Evolutionary conservation across 208 protist genomes (phyloP), one percentile per base, ranked within the genome.

Genomic region (Herpetomonas muscarum): DNA sequence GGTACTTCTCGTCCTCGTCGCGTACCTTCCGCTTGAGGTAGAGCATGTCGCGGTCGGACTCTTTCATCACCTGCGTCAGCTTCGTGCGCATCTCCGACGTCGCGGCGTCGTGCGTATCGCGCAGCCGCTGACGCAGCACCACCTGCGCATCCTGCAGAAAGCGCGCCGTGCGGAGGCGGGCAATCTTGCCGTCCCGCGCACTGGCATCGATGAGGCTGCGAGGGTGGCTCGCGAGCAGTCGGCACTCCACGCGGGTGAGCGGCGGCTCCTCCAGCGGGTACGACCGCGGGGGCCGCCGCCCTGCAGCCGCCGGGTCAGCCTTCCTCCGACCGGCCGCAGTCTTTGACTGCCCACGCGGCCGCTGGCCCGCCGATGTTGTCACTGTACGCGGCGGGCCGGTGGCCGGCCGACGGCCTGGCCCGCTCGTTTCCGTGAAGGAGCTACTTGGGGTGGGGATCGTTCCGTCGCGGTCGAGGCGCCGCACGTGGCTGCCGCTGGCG

Each of bases 1-100:
- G 70, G 73, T 92, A 92, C 25, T 80, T 84, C 42, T 74, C 61
- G 56, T 94, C 85, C 76, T 89, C 84, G 10, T 94, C 82, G 15
- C 71, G 72, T 26, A 92, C 70, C 17, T 64, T 75, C 12, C 70
- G 74, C 77, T 71, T 79, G 10, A 69, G 55, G 36, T 92, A 84
- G 17, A 61, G 47, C 56, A 72, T 74, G 22, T 85, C 78, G 15
- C 42, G 49, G 34, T 54, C 34, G 26, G 75, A 66, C 0, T 51
- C 31, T 21, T 45, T 32, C 30, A 89, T 45, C 19, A 70, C 57
- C 28, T 50, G 50, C 42, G 78, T 66, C 47, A 90, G 50, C 12
- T 73, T 69, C 6, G 63, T 51, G 0, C 88, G 84, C 58, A 87
- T 76, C 24, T 64, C 50, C 5, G 49, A 34, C 48, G 84, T 74